Evolutionary conservation across 2,329 filamentous ascomycete genomes (phyloP).

Genomic region (Monosporascus sp.): DNA sequence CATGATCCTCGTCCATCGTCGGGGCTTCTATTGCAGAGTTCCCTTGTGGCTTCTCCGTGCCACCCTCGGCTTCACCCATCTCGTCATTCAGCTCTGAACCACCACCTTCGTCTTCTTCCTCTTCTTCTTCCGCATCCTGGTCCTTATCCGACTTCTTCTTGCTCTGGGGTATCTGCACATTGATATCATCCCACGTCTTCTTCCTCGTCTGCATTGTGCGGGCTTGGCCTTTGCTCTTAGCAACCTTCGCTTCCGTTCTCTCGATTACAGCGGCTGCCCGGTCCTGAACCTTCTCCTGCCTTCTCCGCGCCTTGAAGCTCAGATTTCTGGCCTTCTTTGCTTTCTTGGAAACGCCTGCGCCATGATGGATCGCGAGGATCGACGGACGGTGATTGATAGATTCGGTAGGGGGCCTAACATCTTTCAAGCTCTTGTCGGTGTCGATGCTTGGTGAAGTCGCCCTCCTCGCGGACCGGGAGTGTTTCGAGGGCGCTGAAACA

Average conservation of each 20-base stretch:
- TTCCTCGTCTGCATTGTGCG: constrained; percentile 42
- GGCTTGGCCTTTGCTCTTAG: constrained; percentile 47
- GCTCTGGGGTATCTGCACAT: constrained; percentile 30
- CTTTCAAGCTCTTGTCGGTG: constrained; percentile 66
- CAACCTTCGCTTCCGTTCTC: constrained; percentile 50
- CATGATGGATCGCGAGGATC: constrained; percentile 63
- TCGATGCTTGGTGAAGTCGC: constrained; percentile 65
- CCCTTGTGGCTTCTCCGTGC: constrained; percentile 3
- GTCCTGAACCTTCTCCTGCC: constrained; percentile 53
- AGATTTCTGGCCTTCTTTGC: constrained; percentile 51
- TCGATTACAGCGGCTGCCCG: constrained; percentile 56
- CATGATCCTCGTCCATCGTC: constrained; percentile 6
- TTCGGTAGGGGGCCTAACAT: constrained; percentile 45
- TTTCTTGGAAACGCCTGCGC: constrained; percentile 64
- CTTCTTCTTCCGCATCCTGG: constrained; percentile 10
- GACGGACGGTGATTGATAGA: constrained; percentile 51
- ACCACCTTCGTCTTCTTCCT: constrained; percentile 11
- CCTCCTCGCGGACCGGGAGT: constrained; percentile 70
- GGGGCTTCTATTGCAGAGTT: constrained; percentile 1
- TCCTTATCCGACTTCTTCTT: constrained; percentile 6
- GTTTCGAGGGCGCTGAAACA: constrained; percentile 52
- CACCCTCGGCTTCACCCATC: constrained; percentile 17
- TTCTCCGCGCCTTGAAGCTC: constrained; percentile 48
- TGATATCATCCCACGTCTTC: constrained; percentile 55
- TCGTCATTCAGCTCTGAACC: constrained; percentile 17